These are phyloP conservation scores for Penicillium robsamsonii DNA, from an alignment of 495 filamentous ascomycete species.

Conservation along the genomic window DNA sequence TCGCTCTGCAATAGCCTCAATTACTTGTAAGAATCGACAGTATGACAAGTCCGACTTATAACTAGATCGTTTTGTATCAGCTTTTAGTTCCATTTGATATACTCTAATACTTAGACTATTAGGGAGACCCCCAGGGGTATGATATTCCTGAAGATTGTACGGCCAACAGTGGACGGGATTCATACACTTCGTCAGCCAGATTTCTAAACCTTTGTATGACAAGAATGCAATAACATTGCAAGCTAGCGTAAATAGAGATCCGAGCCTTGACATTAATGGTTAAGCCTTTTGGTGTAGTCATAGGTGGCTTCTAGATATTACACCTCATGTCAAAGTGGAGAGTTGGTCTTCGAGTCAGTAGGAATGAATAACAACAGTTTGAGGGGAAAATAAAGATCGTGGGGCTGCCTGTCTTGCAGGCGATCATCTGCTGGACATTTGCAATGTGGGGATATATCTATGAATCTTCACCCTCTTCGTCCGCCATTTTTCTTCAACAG, in stretches of 20 bases:
- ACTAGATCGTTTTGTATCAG: neutral
- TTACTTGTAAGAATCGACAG: neutral
- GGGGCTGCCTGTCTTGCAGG: neutral
- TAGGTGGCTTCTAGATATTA: neutral
- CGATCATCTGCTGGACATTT: neutral
- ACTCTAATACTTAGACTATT: neutral
- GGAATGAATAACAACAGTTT: neutral
- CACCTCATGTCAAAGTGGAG: neutral
- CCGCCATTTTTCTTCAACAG: neutral
- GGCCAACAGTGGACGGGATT: neutral
- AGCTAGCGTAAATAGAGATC: neutral
- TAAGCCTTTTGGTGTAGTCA: neutral
- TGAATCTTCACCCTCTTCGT: neutral
- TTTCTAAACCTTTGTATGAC: neutral
- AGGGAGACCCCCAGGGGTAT: neutral
- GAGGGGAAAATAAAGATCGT: neutral
- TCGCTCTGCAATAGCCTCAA: neutral
- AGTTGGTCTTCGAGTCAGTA: neutral
- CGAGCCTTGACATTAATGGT: neutral
- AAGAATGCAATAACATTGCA: neutral
- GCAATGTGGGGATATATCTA: neutral
- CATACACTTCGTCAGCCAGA: neutral
- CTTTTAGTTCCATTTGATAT: neutral
- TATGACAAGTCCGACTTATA: neutral
- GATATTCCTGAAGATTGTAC: neutral